Evolutionary conservation across 2,329 filamentous ascomycete species (phyloP), one percentile per base, ranked within the genome.

Genomic region (Cordyceps militaris): DNA sequence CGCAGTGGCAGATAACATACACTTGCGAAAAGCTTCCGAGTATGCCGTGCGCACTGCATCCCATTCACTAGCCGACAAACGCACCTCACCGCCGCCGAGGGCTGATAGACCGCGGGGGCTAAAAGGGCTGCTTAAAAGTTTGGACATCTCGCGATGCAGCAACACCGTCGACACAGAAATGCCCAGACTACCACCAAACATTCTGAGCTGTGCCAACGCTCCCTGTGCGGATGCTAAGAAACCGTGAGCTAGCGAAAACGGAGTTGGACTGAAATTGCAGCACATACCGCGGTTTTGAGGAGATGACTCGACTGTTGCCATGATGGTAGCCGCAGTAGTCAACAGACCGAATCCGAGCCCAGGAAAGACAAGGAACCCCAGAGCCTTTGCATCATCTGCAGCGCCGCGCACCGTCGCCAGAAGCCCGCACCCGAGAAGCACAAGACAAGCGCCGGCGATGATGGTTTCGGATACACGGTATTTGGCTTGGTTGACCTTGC

Each of bases 151-250:
- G 60, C 68, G 42, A 62, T 46, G 43, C 16, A 80, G 62, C 14
- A 81, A 71, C 11, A 76, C 76, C 1, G 79, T 76, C n/a, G 78
- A 82, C 2, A 75, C 72, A 2, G 80, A 77, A 51, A 82, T 80
- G 3, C 80, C 79, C 28, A 82, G 68, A 56, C 78, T 81, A 4
- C 79, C 79, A 4, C 80, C 80, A 0, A 82, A 69, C 24, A 82
- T 74, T 30, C 79, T 73, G n/a, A 75, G 65, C 57, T 82, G 79
- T 0, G 79, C 76, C 14, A 81, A 64, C 38, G 82, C 75, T 0
- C 78, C 79, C 61, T 82, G 80, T 0, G 79, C 77, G 13, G 77
- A 69, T 9, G 79, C 78, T 81, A 6, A 47, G 61, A 28, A 4
- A n/a, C 19, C n/a, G 26, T 46, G 4, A 46, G 43, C 23, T 26